Conservation (phyloP, 2,329 filamentous ascomycete genomes). For the Parafenestella ontariensis region DNA sequence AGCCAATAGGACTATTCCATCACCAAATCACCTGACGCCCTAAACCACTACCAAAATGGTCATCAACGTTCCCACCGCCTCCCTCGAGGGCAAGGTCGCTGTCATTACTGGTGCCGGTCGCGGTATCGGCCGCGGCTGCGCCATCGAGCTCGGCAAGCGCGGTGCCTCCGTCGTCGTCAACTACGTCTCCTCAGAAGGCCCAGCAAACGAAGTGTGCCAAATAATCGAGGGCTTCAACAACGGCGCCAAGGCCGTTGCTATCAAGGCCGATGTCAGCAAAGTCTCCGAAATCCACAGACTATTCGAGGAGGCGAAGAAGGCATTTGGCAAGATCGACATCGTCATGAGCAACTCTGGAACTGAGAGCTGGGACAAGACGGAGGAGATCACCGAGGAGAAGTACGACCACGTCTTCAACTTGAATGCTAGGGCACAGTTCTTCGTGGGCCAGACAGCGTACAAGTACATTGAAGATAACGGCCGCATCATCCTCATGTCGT, state of each 20-base stretch:
- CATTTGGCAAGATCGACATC: constrained; percentile 54
- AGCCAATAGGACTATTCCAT: constrained; percentile 20
- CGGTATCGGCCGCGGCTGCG: constrained; percentile 71
- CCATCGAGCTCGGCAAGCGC: constrained; percentile 70
- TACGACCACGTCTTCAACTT: constrained; percentile 74
- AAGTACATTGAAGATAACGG: constrained; percentile 74
- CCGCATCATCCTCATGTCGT: constrained; percentile 76
- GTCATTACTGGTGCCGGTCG: constrained; percentile 70
- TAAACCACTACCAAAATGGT: constrained; percentile 43
- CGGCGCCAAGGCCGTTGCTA: constrained; percentile 61
- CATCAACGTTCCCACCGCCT: constrained; percentile 55
- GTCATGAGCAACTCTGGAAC: constrained; percentile 65
- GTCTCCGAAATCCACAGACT: constrained; percentile 66
- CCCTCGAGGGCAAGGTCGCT: constrained; percentile 61
- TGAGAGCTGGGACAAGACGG: constrained; percentile 71
- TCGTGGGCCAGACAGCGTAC: constrained; percentile 77
- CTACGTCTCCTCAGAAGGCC: constrained; percentile 62
- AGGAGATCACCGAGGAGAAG: constrained; percentile 73
- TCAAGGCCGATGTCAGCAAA: constrained; percentile 66
- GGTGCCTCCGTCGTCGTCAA: constrained; percentile 72
- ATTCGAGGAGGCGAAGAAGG: constrained; percentile 53
- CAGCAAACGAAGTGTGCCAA: constrained; percentile 57
- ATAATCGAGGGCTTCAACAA: constrained; percentile 56
- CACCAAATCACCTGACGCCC: constrained; percentile 18
- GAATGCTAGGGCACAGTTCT: constrained; percentile 76